Evolutionary conservation across 352 stramenopile species (phyloP).

Genomic region (Globisporangium canariense): DNA sequence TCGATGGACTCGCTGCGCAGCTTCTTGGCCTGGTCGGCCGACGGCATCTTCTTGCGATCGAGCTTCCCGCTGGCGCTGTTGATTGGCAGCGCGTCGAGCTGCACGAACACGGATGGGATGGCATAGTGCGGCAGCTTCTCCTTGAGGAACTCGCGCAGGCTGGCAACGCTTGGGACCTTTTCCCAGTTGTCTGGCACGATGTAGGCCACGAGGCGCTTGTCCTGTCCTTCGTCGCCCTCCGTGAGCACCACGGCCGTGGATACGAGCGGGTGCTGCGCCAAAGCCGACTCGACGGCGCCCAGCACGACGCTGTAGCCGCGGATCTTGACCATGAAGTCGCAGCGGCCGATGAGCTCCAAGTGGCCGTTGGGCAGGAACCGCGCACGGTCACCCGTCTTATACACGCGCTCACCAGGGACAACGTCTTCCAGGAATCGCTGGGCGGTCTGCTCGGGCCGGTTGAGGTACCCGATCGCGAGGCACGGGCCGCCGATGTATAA

Average conservation of each 20-base stretch:
- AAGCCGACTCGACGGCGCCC: slow-evolving; percentile 87
- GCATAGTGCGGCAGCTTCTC: slow-evolving; percentile 81
- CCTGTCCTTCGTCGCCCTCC: slow-evolving; percentile 75
- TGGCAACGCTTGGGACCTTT: slow-evolving; percentile 55
- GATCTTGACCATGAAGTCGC: slow-evolving; percentile 96
- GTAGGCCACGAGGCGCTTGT: slow-evolving; percentile 93
- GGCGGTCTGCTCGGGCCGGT: slow-evolving; percentile 69
- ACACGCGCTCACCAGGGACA: slow-evolving; percentile 74
- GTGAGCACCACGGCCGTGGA: slow-evolving; percentile 90
- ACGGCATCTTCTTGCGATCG: slow-evolving; percentile 85
- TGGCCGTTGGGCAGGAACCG: slow-evolving; percentile 88
- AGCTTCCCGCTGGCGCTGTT: slow-evolving; percentile 87
- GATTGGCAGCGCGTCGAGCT: slow-evolving; percentile 82
- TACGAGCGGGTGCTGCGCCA: slow-evolving; percentile 82
- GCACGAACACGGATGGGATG: slow-evolving; percentile 77
- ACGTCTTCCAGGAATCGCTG: slow-evolving; percentile 76
- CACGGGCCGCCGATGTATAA: slow-evolving; percentile 87
- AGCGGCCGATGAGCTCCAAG: slow-evolving; percentile 91
- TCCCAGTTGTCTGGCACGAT: slow-evolving; percentile 81
- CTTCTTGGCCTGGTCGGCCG: slow-evolving; percentile 60
- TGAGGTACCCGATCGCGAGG: slow-evolving; percentile 84
- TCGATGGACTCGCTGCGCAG: slow-evolving; percentile 80
- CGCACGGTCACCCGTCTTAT: slow-evolving; percentile 91
- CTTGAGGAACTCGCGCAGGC: slow-evolving; percentile 65
- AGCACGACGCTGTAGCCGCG: slow-evolving; percentile 93